Evolutionary conservation across 1,139 yeast species (phyloP).

Genomic region (Debaryomycetaceae sp.): DNA sequence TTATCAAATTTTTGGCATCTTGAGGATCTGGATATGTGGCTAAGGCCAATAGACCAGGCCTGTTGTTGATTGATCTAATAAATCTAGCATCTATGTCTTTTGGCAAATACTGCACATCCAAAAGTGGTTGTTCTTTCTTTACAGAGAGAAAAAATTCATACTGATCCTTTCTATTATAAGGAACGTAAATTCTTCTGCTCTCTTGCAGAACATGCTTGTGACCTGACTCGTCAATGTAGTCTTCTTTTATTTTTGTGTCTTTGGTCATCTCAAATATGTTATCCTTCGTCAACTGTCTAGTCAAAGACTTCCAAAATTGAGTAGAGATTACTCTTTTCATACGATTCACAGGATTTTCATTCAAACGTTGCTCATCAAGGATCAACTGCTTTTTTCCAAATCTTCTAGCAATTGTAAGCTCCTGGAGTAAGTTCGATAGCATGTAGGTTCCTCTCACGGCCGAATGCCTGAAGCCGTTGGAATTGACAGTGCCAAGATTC

Average conservation of each 20-base stretch:
- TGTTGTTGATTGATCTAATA: slow-evolving; percentile 71
- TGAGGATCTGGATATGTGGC: slow-evolving; percentile 58
- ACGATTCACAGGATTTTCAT: slow-evolving; percentile 84
- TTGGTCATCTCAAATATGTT: slow-evolving; percentile 68
- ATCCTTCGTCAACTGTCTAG: slow-evolving; percentile 64
- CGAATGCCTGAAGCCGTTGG: slow-evolving; percentile 70
- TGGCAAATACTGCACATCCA: slow-evolving; percentile 76
- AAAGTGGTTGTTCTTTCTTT: slow-evolving; percentile 50
- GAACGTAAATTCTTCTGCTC: slow-evolving; percentile 75
- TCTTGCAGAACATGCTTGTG: slow-evolving; percentile 26
- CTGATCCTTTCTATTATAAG: slow-evolving; percentile 66
- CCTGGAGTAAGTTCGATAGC: slow-evolving; percentile 85
- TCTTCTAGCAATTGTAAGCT: slow-evolving; percentile 80
- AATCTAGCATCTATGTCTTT: slow-evolving; percentile 60
- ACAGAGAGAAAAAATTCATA: slow-evolving; percentile 62
- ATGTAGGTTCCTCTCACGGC: slow-evolving; percentile 87
- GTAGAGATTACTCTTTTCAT: slow-evolving; percentile 70
- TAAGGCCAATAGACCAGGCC: slow-evolving; percentile 84
- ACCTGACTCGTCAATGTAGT: slow-evolving; percentile 41
- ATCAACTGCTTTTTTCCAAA: slow-evolving; percentile 75
- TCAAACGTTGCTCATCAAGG: slow-evolving; percentile 77
- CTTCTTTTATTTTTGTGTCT: slow-evolving; percentile 73
- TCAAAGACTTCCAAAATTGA: slow-evolving; percentile 78
- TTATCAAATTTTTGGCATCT: slow-evolving; percentile 51
- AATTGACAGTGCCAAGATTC: slow-evolving; percentile 77